phyloP scores from a whole-genome alignment of 1,284 basidiomycete species.

The Rhodotorula sp. region DNA sequence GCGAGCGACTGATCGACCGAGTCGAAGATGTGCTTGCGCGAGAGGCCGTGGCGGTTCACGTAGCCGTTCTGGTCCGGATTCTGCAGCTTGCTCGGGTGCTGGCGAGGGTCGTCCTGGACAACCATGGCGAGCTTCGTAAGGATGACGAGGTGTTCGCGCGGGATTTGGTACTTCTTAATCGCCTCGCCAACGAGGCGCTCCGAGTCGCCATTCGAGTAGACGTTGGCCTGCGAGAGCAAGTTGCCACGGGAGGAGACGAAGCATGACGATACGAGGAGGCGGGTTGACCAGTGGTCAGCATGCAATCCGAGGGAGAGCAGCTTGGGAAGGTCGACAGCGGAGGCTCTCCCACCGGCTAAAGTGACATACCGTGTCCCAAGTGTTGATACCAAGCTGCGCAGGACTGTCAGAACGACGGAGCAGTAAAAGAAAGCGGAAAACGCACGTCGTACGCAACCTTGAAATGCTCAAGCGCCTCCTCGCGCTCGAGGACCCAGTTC shows the following conservation, averaged over 20 bases:
- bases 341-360: not conserved
- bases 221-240: conserved; percentile 45
- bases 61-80: conserved; percentile 34
- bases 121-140: conserved; percentile 63
- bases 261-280: no score
- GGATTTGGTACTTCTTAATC: conserved; percentile 69
- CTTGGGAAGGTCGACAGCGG: not conserved
- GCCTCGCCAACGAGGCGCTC: conserved; percentile 77
- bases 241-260: no score
- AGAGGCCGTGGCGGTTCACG: conserved; percentile 47
- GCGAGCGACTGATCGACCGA: conserved; percentile 41
- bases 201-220: conserved; percentile 69
- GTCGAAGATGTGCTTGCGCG: conserved; percentile 47
- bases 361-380: conserved; percentile 46
- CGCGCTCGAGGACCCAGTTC: conserved; percentile 62
- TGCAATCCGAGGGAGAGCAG: not conserved
- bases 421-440: no score
- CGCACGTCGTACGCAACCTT: conserved; percentile 58
- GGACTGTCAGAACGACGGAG: not conserved
- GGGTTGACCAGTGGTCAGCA: conserved; percentile 34
- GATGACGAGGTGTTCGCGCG: conserved; percentile 72
- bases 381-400: conserved; percentile 59
- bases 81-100: conserved; percentile 27
- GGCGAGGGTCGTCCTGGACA: conserved; percentile 21
- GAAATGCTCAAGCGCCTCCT: conserved; percentile 63